Percentiles rank a stretch among this genome's conserved stretches.
Conservation (phyloP, 768 basidiomycete genomes). For the Butyriboletus loyo region DNA sequence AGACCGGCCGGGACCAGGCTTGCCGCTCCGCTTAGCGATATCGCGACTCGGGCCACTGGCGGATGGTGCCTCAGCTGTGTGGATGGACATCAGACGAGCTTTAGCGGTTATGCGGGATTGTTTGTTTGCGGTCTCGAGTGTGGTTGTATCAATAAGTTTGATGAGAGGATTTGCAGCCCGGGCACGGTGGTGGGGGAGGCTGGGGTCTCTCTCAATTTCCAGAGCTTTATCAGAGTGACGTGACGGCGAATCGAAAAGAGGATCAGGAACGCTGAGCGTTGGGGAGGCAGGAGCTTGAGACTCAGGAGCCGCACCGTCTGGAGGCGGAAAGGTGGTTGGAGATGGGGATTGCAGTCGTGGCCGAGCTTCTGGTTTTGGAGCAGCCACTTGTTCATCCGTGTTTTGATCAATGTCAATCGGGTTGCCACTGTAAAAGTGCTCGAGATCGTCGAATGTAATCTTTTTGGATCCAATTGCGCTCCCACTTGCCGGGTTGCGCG, state of each 20-base stretch:
- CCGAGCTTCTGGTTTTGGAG: slow-evolving; percentile 1
- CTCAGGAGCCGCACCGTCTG: background rate
- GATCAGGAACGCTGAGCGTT: slow-evolving; percentile 13
- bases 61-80: slow-evolving; percentile 5
- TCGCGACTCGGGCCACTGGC: slow-evolving; percentile 6
- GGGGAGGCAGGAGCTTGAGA: slow-evolving; percentile 13
- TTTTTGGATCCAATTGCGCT: slow-evolving; percentile 2
- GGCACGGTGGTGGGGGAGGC: slow-evolving; percentile 40
- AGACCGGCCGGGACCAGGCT: slow-evolving; percentile 52
- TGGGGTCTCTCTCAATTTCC: slow-evolving; percentile 3
- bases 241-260: slow-evolving; percentile 31
- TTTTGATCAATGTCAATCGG: slow-evolving; percentile 32
- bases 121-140: slow-evolving; percentile 19
- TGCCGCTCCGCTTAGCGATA: slow-evolving; percentile 19
- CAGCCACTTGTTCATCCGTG: slow-evolving; percentile 11
- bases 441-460: slow-evolving; percentile 28
- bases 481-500: background rate
- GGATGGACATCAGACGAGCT: slow-evolving; percentile 38
- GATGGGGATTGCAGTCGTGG: background rate
- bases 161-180: slow-evolving; percentile 54
- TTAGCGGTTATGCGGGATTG: slow-evolving; percentile 50
- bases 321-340: background rate
- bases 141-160: slow-evolving; percentile 44
- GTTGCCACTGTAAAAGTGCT: slow-evolving; percentile 28
- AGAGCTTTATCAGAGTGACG: slow-evolving; percentile 1